Percentiles rank a stretch among this genome's conserved stretches.
Conservation (phyloP, 108 stramenopile genomes). For the Cyclotella distinguenda region DNA sequence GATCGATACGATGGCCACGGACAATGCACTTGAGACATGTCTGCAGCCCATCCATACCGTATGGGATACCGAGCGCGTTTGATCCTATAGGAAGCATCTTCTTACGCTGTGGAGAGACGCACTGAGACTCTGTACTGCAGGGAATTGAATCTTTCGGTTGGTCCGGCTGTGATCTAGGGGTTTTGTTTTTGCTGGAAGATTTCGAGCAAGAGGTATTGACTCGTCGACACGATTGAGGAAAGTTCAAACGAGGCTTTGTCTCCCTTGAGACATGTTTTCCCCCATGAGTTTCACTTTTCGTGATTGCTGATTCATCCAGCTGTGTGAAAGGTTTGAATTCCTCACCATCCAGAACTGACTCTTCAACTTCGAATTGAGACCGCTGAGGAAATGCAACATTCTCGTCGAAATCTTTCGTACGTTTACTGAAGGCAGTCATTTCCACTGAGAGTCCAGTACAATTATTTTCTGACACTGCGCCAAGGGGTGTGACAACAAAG, state of each 20-base stretch:
- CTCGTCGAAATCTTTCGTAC: background rate
- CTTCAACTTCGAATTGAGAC: constrained; percentile 10
- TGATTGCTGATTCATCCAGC: background rate
- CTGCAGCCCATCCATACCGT: constrained; percentile 11
- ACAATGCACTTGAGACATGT: constrained; percentile 16
- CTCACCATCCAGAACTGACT: background rate
- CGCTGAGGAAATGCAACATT: background rate
- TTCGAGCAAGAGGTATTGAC: no score
- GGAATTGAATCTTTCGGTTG: background rate
- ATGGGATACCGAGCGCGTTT: constrained; percentile 19
- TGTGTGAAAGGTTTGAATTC: constrained; percentile 12
- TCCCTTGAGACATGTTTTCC: background rate
- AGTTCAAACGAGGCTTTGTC: background rate
- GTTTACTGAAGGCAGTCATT: constrained; percentile 27
- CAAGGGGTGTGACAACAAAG: constrained; percentile 28
- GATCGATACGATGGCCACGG: constrained; percentile 8
- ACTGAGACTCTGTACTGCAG: background rate
- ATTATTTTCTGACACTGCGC: constrained; percentile 22
- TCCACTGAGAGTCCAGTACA: constrained; percentile 25
- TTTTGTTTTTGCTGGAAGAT: background rate
- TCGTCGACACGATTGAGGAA: background rate
- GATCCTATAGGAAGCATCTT: constrained; percentile 1
- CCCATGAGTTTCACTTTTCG: background rate
- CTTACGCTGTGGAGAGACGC: background rate
- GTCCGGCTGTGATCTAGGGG: background rate